Conservation (phyloP, 257 asterid species). For the Haberlea rhodopensis region DNA sequence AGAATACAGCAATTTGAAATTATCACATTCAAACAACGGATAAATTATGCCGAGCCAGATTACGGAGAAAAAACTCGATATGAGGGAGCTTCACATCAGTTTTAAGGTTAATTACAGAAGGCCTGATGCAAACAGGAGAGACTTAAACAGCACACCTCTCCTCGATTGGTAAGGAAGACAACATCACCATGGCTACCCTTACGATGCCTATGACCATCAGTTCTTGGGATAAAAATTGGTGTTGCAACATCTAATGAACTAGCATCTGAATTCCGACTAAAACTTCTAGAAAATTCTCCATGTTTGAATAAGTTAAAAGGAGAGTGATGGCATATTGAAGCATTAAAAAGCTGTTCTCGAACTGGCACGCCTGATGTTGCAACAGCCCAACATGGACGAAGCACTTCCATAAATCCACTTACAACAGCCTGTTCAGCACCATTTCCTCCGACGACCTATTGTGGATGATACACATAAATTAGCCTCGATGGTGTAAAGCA, state of each 20-base stretch:
- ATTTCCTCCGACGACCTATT: slow-evolving; percentile 90
- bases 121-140: slow-evolving; percentile 3
- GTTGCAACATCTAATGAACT: slow-evolving; percentile 88
- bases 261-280: slow-evolving; percentile 52
- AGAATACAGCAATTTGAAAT: too few species aligned
- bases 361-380: slow-evolving; percentile 98
- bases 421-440: slow-evolving; percentile 94
- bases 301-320: slow-evolving; percentile 84
- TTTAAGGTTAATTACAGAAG: slow-evolving; percentile 10
- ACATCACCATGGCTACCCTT: slow-evolving; percentile 93
- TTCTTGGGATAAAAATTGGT: slow-evolving; percentile 79
- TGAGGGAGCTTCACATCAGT: slow-evolving; percentile 1
- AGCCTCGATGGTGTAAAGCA: slow-evolving; percentile 11
- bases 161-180: slow-evolving; percentile 87
- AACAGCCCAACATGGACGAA: slow-evolving; percentile 98
- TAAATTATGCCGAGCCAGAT: background rate
- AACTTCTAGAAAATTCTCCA: slow-evolving; percentile 74
- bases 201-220: slow-evolving; percentile 87
- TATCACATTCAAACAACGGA: too few species aligned
- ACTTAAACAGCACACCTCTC: slow-evolving; percentile 64
- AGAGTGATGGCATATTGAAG: slow-evolving; percentile 89
- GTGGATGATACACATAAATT: slow-evolving; percentile 12
- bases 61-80: background rate
- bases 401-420: slow-evolving; percentile 91
- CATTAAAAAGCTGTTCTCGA: slow-evolving; percentile 93